Evolutionary conservation across 495 filamentous ascomycete species (phyloP), one percentile per base, ranked within the genome.

Genomic region (Penicillium canariense): DNA sequence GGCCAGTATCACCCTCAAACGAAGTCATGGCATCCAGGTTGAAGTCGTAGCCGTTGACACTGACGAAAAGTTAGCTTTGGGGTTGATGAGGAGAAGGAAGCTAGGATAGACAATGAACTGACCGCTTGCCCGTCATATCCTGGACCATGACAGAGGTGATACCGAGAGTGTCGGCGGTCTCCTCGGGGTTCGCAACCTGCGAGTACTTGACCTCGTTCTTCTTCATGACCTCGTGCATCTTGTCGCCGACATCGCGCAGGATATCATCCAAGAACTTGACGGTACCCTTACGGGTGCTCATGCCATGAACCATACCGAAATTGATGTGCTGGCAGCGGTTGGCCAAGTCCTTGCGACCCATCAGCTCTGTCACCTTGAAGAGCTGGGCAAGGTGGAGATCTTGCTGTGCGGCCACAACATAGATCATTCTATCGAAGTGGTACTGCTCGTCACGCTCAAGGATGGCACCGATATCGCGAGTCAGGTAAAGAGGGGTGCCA

Each of bases 351-450:
- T 82, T 81, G 52, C 74, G 67, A 30, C 84, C 86, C 81, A 88
- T 87, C 27, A 85, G 69, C 62, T 88, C 83, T 20, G 83, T 72
- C 44, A 87, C 81, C 70, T 87, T 86, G 79, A 89, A 88, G 23
- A 90, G 73, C 67, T 87, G 84, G 20, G 79, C 81, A 23, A 90
- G 69, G 67, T 91, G 87, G n/a, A 86, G 70, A 65, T 87, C 84
- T 68, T 90, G 86, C 63, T 89, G 84, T 3, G 77, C 73, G 7
- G 83, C 82, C 52, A 90, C 82, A 18, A 90, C 85, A 66, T 89
- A 91, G 47, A 91, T 81, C 85, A 90, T 86, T 73, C 84, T 84
- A 66, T 90, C 87, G 60, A 88, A 88, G 48, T 82, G 61, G 68
- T 83, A 87, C 34, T 78, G 77, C 45, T 86, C 75, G 50, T 78